Base-by-base conservation (phyloP, 768 basidiomycete species). In the Lentinula aciculospora region DNA sequence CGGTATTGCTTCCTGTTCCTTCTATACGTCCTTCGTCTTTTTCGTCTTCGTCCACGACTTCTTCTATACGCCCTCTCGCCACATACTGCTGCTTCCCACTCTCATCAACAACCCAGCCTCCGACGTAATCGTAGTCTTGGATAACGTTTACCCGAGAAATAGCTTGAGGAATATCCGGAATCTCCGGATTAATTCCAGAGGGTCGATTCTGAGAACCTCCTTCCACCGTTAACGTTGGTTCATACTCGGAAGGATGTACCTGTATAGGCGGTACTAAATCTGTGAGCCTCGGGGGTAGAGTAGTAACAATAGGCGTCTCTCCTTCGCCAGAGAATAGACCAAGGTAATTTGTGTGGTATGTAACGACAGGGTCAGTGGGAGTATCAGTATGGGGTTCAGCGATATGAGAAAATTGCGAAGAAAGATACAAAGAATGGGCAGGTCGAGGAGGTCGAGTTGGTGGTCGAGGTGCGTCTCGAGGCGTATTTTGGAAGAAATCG, bases 21-120 rank as follows among this genome's bases (percentile, higher is more conserved):
- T 28, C 27, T 5, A 13, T 17, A 34, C 9, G 5, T 32, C 45
- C 21, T 12, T 12, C 45, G 12, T 49, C 51, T 2, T 47, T 49
- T 7, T 51, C 59, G 6, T 29, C 49, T n/a, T 47, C 27, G 13
- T 59, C 60, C 15, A 27, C 56, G 29, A 63, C 48, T 36, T 60
- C 58, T 36, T 56, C 49, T 28, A 65, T 62, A 7, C 39, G 39
- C 19, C 62, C 62, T 40, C 57, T 56, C 42, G 62, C 55, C 2
- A 59, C 56, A 53, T 65, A 65, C 15, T 51, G 53, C 12, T 62
- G 55, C 21, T 45, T 53, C 0, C 64, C 64, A 31, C 15, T 12
- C 19, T 49, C 62, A 50, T 65, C 62, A 25, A 47, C 27, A 4
- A 49, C 46, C 64, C 64, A 65, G 1, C 62, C 64, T 23, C 64